phyloP scores from a whole-genome alignment of 78 protist genomes.

The Guillardia theta region DNA sequence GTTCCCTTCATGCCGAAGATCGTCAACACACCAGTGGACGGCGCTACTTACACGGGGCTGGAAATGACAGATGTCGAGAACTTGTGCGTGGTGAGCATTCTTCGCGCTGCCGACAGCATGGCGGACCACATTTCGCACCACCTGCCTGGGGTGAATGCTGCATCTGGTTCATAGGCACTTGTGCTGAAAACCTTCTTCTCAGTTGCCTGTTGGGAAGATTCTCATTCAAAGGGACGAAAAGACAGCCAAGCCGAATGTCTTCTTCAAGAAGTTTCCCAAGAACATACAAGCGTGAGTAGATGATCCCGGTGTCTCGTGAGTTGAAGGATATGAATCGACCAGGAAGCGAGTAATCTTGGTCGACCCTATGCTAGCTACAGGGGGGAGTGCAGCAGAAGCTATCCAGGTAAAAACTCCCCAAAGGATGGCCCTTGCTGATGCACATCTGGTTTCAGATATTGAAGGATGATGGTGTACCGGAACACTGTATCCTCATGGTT shows the following conservation, averaged over 20 bases:
- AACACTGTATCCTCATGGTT: neutral
- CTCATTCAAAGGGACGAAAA: slow-evolving; percentile 48
- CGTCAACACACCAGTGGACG: neutral
- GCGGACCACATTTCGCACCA: neutral
- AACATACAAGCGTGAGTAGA: neutral
- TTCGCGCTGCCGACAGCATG: slow-evolving; percentile 47
- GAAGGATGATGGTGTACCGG: neutral
- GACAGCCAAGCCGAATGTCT: slow-evolving; percentile 29
- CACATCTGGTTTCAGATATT: too few species aligned
- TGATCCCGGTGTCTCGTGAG: too few species aligned
- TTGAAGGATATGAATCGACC: too few species aligned
- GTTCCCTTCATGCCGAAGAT: neutral
- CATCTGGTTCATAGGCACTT: neutral
- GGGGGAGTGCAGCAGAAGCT: slow-evolving; percentile 33
- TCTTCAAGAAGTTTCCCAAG: neutral
- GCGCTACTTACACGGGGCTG: neutral
- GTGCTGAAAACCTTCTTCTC: neutral
- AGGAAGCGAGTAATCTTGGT: neutral
- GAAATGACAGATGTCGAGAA: neutral
- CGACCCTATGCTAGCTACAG: slow-evolving; percentile 57
- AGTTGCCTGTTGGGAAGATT: slow-evolving; percentile 8
- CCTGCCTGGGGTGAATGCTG: neutral
- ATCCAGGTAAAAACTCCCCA: too few species aligned
- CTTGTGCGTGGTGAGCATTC: neutral
- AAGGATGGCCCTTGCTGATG: too few species aligned